Evolutionary conservation across 2,329 filamentous ascomycete species (phyloP).

Genomic region (Monosporascus sp.): DNA sequence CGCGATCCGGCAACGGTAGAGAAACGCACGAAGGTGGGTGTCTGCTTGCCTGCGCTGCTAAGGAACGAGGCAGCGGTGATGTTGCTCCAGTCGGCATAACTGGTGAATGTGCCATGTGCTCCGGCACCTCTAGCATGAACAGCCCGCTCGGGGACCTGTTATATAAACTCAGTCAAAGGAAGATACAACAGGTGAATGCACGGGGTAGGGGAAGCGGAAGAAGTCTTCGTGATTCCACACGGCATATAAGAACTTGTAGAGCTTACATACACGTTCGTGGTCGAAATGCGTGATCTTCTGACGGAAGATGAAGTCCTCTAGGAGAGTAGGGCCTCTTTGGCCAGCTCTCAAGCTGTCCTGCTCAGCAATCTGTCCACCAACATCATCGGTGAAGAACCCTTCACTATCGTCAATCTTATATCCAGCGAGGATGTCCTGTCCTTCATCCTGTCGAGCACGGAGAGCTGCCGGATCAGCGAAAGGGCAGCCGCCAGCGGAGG

Average conservation of each 20-base stretch:
- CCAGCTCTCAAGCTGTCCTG: constrained; percentile 64
- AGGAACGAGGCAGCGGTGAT: constrained; percentile 59
- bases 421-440: constrained; percentile 16
- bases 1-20: constrained; percentile 58
- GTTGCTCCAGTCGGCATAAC: constrained; percentile 56
- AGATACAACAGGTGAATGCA: constrained; percentile 1
- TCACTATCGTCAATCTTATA: constrained; percentile 49
- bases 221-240: background rate
- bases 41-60: constrained; percentile 45
- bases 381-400: constrained; percentile 59
- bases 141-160: constrained; percentile 37
- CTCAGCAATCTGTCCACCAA: constrained; percentile 63
- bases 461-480: constrained; percentile 27
- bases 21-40: constrained; percentile 53
- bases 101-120: constrained; percentile 56
- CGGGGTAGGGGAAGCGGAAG: no score
- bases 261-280: constrained; percentile 49
- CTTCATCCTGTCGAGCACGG: constrained; percentile 17
- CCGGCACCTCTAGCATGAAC: constrained; percentile 57
- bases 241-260: background rate
- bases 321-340: constrained; percentile 52
- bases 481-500: constrained; percentile 25
- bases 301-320: constrained; percentile 60
- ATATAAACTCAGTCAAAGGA: constrained; percentile 1
- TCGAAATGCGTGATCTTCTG: constrained; percentile 58